Evolutionary conservation across 2,329 filamentous ascomycete genomes (phyloP).

Genomic region (Colletotrichum camelliae): DNA sequence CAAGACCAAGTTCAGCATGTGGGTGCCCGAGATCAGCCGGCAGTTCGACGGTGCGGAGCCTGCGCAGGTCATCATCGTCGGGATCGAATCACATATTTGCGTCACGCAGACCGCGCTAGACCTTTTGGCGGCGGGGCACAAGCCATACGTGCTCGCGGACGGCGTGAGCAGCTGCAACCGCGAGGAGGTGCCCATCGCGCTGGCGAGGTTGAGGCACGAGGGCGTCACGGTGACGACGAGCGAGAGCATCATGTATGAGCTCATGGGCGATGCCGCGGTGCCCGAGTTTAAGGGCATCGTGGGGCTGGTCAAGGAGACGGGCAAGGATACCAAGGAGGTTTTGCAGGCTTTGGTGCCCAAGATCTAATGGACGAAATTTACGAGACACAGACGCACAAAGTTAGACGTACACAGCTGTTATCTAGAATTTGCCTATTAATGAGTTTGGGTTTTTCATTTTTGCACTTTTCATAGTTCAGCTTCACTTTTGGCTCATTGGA

Average conservation of each 20-base stretch:
- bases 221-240: conserved; percentile 84
- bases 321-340: conserved; percentile 71
- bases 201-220: conserved; percentile 76
- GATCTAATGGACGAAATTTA: conserved; percentile 41
- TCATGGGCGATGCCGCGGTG: conserved; percentile 80
- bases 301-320: conserved; percentile 78
- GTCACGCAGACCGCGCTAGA: conserved; percentile 92
- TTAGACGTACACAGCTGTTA: background rate
- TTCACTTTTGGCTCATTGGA: conserved; percentile 13
- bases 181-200: conserved; percentile 80
- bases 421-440: background rate
- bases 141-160: conserved; percentile 87
- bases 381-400: background rate
- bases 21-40: conserved; percentile 68
- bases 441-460: background rate
- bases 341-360: conserved; percentile 71
- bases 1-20: conserved; percentile 93
- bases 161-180: conserved; percentile 87
- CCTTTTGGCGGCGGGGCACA: conserved; percentile 74
- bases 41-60: conserved; percentile 35
- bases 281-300: conserved; percentile 77
- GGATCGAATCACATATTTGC: conserved; percentile 94
- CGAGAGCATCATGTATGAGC: conserved; percentile 90
- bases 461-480: background rate
- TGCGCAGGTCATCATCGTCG: conserved; percentile 75